Evolutionary conservation across 2,329 filamentous ascomycete genomes (phyloP), one percentile per base, ranked within the genome.

Genomic region (Cadophora luteo-olivacea): DNA sequence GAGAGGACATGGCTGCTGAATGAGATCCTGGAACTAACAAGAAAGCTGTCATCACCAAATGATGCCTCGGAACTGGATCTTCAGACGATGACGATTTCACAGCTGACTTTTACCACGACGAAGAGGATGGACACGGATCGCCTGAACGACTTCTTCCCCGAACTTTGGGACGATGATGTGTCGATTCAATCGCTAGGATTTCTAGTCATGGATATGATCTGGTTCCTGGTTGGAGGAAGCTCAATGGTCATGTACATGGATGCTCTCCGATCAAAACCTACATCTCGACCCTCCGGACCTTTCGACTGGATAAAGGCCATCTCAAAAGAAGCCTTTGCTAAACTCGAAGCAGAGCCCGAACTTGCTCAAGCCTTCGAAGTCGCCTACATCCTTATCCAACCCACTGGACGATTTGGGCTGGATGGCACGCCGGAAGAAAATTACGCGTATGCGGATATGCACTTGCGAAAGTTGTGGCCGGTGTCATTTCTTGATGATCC

Each of bases 1-100:
- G 62, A 65, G 51, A 55, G 51, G 19, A 65, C 29, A 8, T 65
- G 62, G 62, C 51, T 65, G 5, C 49, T 55, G 25, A 51, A 55
- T 4, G 62, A 65, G 51, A 52, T 65, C 8, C 7, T 65, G 22
- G 51, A 57, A 16, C 9, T 65, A 4, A 65, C 49, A 25, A 55
- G 52, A 16, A 65, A 57, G 19, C 49, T 65, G 1, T 49, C 61
- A 4, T 24, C 49, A 11, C 41, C 61, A 22, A 51, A 48, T 7
- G 55, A 60, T 41, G 33, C 36, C 22, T 60, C 55, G 22, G 60
- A 48, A n/a, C 14, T 48, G 24, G 60, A 62, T 22, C 38, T 51
- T 2, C 38, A 48, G n/a, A 9, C 25, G 19, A 32, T 48, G 36
- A 62, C 49, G 60, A 62, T 62, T 24, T 25, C 36, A 32, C 60